These are phyloP conservation scores for Gracilaria vermiculophylla DNA, from an alignment of 23 red algal genomes.

Conservation along the genomic window DNA sequence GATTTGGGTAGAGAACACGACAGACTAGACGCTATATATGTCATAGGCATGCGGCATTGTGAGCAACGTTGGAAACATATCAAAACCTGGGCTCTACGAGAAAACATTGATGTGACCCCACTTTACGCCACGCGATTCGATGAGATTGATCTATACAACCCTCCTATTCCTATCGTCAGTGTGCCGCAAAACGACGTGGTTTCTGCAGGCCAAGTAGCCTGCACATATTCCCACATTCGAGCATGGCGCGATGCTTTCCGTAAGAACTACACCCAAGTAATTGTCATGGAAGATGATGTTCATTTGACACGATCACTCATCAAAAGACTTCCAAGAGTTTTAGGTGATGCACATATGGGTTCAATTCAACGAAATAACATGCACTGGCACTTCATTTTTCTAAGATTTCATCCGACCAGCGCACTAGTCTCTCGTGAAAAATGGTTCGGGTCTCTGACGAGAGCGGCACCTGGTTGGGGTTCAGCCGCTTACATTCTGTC, in stretches of 20 bases:
- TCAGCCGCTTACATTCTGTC: conserved; percentile 70
- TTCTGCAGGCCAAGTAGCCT: conserved; percentile 71
- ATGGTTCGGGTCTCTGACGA: conserved; percentile 30
- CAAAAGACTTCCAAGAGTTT: conserved; percentile 1
- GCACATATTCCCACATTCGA: conserved; percentile 71
- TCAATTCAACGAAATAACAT: background rate
- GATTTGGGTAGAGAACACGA: background rate
- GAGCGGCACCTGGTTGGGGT: conserved; percentile 61
- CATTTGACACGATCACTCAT: conserved; percentile 20
- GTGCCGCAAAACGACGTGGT: conserved; percentile 21
- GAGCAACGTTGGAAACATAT: conserved; percentile 42
- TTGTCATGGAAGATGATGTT: conserved; percentile 86
- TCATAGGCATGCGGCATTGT: conserved; percentile 55
- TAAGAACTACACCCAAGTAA: conserved; percentile 25
- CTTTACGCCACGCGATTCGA: conserved; percentile 33
- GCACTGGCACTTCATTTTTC: conserved; percentile 74
- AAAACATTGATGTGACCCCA: conserved; percentile 6
- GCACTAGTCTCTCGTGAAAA: background rate
- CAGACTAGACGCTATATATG: conserved; percentile 51
- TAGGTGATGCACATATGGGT: conserved; percentile 31
- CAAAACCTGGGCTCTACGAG: background rate
- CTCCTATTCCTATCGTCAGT: conserved; percentile 36
- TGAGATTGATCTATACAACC: conserved; percentile 25
- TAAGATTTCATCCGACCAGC: conserved; percentile 51
- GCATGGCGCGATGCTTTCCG: conserved; percentile 57